phyloP scores from a whole-genome alignment of 305 asterid genomes.

The Fraxinus baroniana region DNA sequence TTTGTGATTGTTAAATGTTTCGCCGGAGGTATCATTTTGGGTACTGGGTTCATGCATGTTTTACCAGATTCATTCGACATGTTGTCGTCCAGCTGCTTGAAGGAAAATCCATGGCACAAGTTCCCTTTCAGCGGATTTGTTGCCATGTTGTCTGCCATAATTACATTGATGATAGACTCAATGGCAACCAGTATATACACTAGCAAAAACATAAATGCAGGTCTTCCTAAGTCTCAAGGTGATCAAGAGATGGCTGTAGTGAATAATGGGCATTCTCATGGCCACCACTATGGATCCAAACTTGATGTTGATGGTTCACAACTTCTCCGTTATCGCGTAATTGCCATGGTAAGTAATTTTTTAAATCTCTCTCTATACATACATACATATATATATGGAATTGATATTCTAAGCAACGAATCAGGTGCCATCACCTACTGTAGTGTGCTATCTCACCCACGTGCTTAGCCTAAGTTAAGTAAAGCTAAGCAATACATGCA shows the following conservation, averaged over 20 bases:
- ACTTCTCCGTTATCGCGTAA: conserved; percentile 27
- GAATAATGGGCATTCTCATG: conserved; percentile 9
- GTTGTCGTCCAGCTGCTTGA: conserved; percentile 4
- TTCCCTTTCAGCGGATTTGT: conserved; percentile 36
- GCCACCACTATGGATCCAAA: conserved; percentile 24
- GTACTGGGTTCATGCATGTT: conserved; percentile 35
- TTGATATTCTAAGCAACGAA: too few species aligned
- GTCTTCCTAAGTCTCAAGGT: not conserved
- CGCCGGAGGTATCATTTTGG: conserved; percentile 31
- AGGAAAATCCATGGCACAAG: conserved; percentile 36
- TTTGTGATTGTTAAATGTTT: conserved; percentile 30
- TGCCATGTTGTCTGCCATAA: conserved; percentile 30
- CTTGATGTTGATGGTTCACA: conserved; percentile 10
- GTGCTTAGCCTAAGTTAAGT: too few species aligned
- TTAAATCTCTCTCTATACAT: too few species aligned
- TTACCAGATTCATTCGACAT: conserved; percentile 33
- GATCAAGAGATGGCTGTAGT: conserved; percentile 25
- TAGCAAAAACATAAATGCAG: not conserved
- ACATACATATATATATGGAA: too few species aligned
- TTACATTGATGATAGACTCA: conserved; percentile 30
- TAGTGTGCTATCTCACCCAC: too few species aligned
- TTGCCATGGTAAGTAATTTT: conserved; percentile 27
- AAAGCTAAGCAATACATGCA: not conserved
- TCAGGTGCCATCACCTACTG: too few species aligned
- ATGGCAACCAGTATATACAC: conserved; percentile 28